These are phyloP conservation scores for Chytriomyces hyalinus DNA, from an alignment of 192 early-diverging fungal genomes.

Conservation along the genomic window DNA sequence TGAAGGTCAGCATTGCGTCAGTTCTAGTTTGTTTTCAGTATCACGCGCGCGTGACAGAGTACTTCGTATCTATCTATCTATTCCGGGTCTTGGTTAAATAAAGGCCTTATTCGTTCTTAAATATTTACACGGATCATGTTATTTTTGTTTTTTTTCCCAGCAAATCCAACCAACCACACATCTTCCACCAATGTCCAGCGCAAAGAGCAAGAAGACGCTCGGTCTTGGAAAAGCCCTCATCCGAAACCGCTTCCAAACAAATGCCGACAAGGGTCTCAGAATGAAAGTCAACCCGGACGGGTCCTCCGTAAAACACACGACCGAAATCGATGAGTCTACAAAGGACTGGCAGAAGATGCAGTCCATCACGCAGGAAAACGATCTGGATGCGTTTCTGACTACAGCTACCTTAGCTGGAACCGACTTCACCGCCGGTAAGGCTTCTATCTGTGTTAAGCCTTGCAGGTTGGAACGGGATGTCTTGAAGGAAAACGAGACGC, in stretches of 20 bases:
- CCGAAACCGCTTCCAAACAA: slow-evolving; percentile 48
- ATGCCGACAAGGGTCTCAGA: slow-evolving; percentile 27
- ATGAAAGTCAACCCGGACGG: slow-evolving; percentile 58
- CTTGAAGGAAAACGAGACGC: too few species aligned
- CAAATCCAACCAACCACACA: slow-evolving; percentile 1
- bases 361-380: slow-evolving; percentile 95
- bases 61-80: too few species aligned
- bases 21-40: too few species aligned
- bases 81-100: too few species aligned
- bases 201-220: slow-evolving; percentile 48
- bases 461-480: too few species aligned
- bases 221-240: slow-evolving; percentile 57
- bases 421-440: slow-evolving; percentile 82
- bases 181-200: slow-evolving; percentile 10
- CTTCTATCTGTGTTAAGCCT: slow-evolving; percentile 14
- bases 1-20: too few species aligned
- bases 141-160: slow-evolving; percentile 13
- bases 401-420: slow-evolving; percentile 95
- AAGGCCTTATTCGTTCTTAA: not conserved
- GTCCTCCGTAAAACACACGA: slow-evolving; percentile 71
- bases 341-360: slow-evolving; percentile 83
- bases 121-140: not conserved
- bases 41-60: too few species aligned
- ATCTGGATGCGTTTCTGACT: slow-evolving; percentile 94
- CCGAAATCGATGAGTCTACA: slow-evolving; percentile 81